phyloP scores from a whole-genome alignment of 2,329 filamentous ascomycete species.

The Calonectria crousiana region DNA sequence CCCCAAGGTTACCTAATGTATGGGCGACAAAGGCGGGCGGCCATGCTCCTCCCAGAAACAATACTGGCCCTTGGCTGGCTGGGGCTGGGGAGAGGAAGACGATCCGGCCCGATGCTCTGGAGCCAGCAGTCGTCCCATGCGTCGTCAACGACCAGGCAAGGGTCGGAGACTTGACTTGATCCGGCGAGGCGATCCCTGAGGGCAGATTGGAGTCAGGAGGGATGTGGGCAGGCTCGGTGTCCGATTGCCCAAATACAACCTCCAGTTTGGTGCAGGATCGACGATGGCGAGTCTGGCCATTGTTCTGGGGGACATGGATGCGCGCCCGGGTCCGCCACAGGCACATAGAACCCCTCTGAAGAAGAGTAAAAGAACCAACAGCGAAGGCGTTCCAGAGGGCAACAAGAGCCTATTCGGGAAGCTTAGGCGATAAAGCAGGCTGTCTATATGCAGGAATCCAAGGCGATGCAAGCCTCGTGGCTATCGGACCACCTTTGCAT shows the following conservation, averaged over 20 bases:
- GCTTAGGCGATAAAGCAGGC: background rate
- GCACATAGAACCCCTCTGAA: conserved; percentile 8
- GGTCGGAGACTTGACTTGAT: conserved; percentile 32
- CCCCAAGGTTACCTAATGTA: background rate
- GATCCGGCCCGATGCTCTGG: conserved; percentile 45
- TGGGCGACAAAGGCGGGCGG: conserved; percentile 12
- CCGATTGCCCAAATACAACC: background rate
- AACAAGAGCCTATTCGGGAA: background rate
- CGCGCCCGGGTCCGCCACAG: background rate
- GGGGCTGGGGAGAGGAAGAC: conserved; percentile 34
- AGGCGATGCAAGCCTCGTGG: conserved; percentile 10
- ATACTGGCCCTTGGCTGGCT: conserved; percentile 31
- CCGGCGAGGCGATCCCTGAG: conserved; percentile 14
- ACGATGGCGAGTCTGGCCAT: conserved; percentile 9
- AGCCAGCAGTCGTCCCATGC: conserved; percentile 41
- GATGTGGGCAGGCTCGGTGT: background rate
- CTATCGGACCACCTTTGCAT: conserved; percentile 23
- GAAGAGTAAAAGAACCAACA: background rate
- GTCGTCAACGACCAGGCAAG: conserved; percentile 29
- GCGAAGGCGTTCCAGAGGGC: background rate
- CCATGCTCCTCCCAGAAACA: conserved; percentile 21
- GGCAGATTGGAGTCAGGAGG: conserved; percentile 20
- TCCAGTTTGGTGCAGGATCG: conserved; percentile 11
- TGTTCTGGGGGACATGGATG: conserved; percentile 18
- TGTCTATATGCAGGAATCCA: conserved; percentile 8